Base-by-base conservation (phyloP, 345 rosid species). In the Acer yangbiense region DNA sequence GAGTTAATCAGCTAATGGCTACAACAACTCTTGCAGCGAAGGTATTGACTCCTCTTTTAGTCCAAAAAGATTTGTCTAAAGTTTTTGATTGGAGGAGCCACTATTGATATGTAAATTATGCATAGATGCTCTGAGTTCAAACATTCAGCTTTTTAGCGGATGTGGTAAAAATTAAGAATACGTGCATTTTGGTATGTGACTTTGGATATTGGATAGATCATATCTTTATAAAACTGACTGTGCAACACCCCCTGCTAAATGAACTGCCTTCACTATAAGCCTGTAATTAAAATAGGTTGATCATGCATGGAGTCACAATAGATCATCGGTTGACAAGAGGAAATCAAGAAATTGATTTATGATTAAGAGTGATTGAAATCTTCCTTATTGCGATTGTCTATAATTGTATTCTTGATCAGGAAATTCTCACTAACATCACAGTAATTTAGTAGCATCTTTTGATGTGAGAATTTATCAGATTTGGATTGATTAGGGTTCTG, bases 1-100 rank as follows among this genome's bases (percentile, higher is more conserved):
- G 74, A 76, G 9, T 74, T 69, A 2, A 46, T 68, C 65, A 52
- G 62, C 69, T 55, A 32, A 44, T 75, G 75, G 82, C 63, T 63
- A 39, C 72, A 1, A 21, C 69, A 25, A 20, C 25, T 58, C 63
- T n/a, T 58, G 12, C 63, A 7, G 64, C 11, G 21, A 60, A 20
- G 9, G 64, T 60, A 2, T 13, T 5, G 64, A 60, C 64, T 18
- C 27, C 1, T 9, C 9, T 9, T 20, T 60, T 60, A 2, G 64
- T 60, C 64, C 27, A 60, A 2, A 7, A n/a, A 60, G 64, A 60
- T 60, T 20, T 60, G 10, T 21, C 27, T 60, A 60, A 60, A 16
- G 58, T 54, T 54, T 54, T 54, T 16, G 0, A 4, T 54, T 0
- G 14, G 50, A 46, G 58, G 58, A 50, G 55, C 3, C 4, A 50